phyloP scores from a whole-genome alignment of 140 eudicot species.

The Senecio squalidus region DNA sequence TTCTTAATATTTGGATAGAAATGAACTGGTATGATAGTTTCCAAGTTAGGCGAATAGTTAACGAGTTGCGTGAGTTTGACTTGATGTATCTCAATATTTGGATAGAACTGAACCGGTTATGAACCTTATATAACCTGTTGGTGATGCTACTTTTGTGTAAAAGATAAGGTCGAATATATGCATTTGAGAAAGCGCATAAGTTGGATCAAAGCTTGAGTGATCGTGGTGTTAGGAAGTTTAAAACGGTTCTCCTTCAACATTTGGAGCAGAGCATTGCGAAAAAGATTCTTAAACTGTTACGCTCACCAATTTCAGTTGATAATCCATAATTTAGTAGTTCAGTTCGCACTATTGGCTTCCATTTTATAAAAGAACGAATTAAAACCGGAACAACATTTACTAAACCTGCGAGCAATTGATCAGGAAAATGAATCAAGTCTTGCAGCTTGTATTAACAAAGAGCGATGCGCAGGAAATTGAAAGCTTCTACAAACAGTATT shows the following conservation, averaged over 20 bases:
- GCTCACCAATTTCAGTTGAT: no score
- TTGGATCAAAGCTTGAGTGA: neutral
- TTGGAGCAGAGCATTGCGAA: no score
- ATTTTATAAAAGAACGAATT: no score
- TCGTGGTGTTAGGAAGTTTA: neutral
- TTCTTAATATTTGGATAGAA: neutral
- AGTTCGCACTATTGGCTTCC: no score
- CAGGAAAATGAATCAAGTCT: slow-evolving; percentile 10
- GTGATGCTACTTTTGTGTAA: neutral
- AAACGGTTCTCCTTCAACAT: neutral
- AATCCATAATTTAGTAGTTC: no score
- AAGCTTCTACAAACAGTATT: slow-evolving; percentile 10
- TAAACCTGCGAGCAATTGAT: neutral
- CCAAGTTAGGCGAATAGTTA: neutral
- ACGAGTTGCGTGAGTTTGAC: neutral
- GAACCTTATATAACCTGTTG: neutral
- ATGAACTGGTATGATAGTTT: neutral
- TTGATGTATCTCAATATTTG: neutral
- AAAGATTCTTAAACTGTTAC: no score
- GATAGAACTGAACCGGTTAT: no score
- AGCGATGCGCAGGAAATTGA: slow-evolving; percentile 6
- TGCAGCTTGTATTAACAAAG: slow-evolving; percentile 7
- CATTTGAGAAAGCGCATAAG: neutral
- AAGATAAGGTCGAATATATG: neutral
- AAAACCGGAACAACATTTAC: neutral